These are phyloP conservation scores for Nemania sp. DNA, from an alignment of 2,329 filamentous ascomycete genomes.

Conservation along the genomic window DNA sequence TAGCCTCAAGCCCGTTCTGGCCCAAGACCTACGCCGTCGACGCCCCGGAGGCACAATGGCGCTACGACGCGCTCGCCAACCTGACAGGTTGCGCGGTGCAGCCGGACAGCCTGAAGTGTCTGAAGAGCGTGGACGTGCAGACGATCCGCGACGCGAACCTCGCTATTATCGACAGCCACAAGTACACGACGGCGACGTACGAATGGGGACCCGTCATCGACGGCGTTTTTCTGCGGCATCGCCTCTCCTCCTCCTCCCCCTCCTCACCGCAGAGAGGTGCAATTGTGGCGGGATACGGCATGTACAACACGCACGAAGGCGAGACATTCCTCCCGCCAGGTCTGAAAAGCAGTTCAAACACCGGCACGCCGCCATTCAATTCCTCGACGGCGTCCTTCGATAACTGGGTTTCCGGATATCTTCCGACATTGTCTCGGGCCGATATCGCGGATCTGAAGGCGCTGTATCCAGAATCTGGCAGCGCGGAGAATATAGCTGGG, in stretches of 20 bases:
- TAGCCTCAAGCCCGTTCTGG: constrained; percentile 59
- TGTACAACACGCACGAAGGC: constrained; percentile 66
- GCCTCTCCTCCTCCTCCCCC: constrained; percentile 51
- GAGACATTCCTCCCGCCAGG: constrained; percentile 62
- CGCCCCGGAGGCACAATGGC: constrained; percentile 51
- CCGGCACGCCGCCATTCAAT: constrained; percentile 51
- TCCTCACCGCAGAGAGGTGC: constrained; percentile 31
- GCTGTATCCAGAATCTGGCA: constrained; percentile 53
- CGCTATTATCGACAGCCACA: constrained; percentile 50
- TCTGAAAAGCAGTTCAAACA: constrained; percentile 42
- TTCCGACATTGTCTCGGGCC: constrained; percentile 49
- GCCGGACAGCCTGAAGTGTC: constrained; percentile 53
- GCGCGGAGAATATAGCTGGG: constrained; percentile 48
- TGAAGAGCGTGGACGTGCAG: constrained; percentile 58
- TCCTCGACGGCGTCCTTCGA: constrained; percentile 53
- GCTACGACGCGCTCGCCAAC: constrained; percentile 52
- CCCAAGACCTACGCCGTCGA: constrained; percentile 60
- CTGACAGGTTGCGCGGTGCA: constrained; percentile 53
- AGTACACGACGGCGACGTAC: constrained; percentile 59
- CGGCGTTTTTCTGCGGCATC: constrained; percentile 51
- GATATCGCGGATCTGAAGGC: constrained; percentile 46
- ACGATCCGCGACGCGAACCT: constrained; percentile 55
- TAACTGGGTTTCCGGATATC: constrained; percentile 55
- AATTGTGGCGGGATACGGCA: constrained; percentile 52
- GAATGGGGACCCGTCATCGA: constrained; percentile 66